phyloP scores from a whole-genome alignment of 2,329 filamentous ascomycete species.

The Chrysosporium queenslandicum region DNA sequence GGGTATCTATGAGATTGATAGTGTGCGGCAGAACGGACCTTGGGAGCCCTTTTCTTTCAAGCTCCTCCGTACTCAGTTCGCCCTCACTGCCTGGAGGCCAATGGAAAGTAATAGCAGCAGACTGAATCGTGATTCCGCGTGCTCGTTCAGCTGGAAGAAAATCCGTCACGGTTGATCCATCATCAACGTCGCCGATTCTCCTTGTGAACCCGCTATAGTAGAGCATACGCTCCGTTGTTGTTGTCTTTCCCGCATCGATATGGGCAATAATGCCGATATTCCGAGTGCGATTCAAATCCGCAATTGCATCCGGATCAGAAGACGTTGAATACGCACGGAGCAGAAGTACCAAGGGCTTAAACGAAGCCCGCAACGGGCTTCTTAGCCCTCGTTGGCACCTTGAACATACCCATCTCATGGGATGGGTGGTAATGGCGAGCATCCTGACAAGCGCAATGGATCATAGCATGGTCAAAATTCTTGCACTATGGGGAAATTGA shows the following conservation, averaged over 20 bases:
- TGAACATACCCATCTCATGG: slow-evolving; percentile 15
- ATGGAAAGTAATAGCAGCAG: slow-evolving; percentile 85
- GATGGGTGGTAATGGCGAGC: slow-evolving; percentile 2
- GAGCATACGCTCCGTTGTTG: slow-evolving; percentile 97
- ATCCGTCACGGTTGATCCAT: slow-evolving; percentile 93
- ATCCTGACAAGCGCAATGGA: not conserved
- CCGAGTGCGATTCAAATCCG: slow-evolving; percentile 54
- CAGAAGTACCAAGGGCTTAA: not conserved
- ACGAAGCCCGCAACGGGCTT: not conserved
- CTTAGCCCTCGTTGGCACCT: slow-evolving; percentile 9
- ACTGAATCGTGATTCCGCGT: slow-evolving; percentile 94
- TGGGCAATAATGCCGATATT: slow-evolving; percentile 99
- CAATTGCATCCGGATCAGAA: slow-evolving; percentile 17
- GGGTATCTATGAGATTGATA: slow-evolving; percentile 90
- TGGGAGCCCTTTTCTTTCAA: slow-evolving; percentile 34
- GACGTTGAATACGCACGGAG: slow-evolving; percentile 24
- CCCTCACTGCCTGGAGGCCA: slow-evolving; percentile 57
- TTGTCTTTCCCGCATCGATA: slow-evolving; percentile 97
- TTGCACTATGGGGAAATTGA: too few species aligned
- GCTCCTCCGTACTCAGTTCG: slow-evolving; percentile 18
- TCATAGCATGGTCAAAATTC: not conserved
- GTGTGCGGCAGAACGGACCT: slow-evolving; percentile 52
- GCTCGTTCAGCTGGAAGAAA: slow-evolving; percentile 88
- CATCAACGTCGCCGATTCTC: slow-evolving; percentile 86
- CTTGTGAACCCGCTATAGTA: slow-evolving; percentile 88